phyloP scores from a whole-genome alignment of 345 rosid genomes.

The Stellera chamaejasme region DNA sequence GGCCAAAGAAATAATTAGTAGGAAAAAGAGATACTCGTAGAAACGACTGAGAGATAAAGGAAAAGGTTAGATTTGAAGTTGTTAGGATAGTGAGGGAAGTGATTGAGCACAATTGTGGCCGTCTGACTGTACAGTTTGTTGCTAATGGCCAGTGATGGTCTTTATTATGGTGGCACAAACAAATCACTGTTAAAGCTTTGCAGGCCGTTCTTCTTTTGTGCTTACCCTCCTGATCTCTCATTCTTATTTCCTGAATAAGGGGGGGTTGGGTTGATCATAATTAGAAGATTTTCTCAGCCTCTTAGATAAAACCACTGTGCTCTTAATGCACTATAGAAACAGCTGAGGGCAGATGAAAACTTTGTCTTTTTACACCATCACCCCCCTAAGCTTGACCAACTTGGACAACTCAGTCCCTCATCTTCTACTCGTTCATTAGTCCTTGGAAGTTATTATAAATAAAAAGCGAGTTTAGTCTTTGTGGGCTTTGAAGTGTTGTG shows the following conservation, averaged over 20 bases:
- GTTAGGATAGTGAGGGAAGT: constrained; percentile 12
- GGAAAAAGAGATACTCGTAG: constrained; percentile 14
- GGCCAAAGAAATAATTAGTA: constrained; percentile 21
- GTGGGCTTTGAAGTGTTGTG: no score
- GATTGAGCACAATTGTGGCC: constrained; percentile 6
- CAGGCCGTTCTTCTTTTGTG: not conserved
- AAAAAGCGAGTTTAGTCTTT: no score
- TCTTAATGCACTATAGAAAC: not conserved
- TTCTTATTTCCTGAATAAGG: not conserved
- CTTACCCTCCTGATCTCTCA: no score
- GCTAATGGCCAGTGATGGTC: constrained; percentile 14
- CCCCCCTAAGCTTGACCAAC: no score
- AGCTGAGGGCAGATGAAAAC: no score
- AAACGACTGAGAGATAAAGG: constrained; percentile 5
- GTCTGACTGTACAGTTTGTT: constrained; percentile 28
- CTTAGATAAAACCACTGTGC: not conserved
- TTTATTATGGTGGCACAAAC: constrained; percentile 3
- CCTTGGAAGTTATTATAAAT: no score
- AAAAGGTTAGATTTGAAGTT: constrained; percentile 1
- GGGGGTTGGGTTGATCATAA: not conserved
- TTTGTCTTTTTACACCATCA: no score
- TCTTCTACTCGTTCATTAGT: no score
- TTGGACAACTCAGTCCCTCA: no score
- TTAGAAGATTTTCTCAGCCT: not conserved
- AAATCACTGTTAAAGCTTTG: not conserved